Evolutionary conservation across 371 early-diverging fungal genomes (phyloP), one percentile per base, ranked within the genome.

Genomic region (Circinella minor): DNA sequence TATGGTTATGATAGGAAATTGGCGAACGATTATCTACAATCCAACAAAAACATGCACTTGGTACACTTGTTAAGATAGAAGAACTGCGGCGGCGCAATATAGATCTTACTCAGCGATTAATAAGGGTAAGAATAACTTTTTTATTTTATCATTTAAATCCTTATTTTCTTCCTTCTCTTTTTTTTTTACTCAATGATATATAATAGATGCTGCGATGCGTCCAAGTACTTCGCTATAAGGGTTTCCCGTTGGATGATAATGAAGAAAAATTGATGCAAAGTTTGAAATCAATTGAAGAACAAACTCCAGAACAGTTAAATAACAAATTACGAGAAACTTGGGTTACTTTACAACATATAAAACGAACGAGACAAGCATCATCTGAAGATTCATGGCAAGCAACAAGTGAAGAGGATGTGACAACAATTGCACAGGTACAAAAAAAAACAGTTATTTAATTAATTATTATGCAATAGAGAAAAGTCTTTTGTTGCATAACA

Each of bases 51-150:
- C 71, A 77, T 63, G 43, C 46, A 8, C 63, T 81, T 61, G 75
- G 74, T 0, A 77, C 77, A n/a, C 59, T 73, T 47, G 73, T 77
- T 15, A 77, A 72, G 36, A 61, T 80, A 54, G 81, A 81, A 39
- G 81, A 81, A 55, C 79, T 81, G 65, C 78, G 74, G 66, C 76
- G 84, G n/a, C 74, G 70, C 38, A 67, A 70, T 36, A 49, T 64
- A 27, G 66, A 74, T 20, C 61, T 57, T 11, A 70, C 68, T 5
- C 71, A 70, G 43, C 63, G 74, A 38, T 46, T 70, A 61, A 70
- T 70, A 62, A 55, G 64, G 39, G 74, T 73, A 73, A 71, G 46
- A 18, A 8, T 37, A 36, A 14, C 39, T 4, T 15, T 15, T 54
- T 20, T 63, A 37, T 54, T 39, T 36, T 4, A 13, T 11, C 1